These are phyloP conservation scores for Pichia californica DNA, from an alignment of 805 yeast genomes.

Conservation along the genomic window DNA sequence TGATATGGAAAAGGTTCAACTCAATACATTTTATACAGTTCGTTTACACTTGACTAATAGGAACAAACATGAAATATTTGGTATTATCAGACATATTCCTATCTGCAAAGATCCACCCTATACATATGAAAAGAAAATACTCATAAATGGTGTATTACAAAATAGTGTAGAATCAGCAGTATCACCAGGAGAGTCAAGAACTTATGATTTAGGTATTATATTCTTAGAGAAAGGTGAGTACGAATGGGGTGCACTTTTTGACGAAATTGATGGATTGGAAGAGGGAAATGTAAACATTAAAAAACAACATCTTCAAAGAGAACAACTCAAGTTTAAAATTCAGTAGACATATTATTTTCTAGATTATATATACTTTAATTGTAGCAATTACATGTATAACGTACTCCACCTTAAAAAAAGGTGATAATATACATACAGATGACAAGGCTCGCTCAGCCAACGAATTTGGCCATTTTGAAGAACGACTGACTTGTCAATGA, in stretches of 20 bases:
- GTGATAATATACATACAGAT: too few species aligned
- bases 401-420: too few species aligned
- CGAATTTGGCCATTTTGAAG: too few species aligned
- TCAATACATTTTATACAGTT: slow-evolving; percentile 49
- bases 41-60: slow-evolving; percentile 45
- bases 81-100: slow-evolving; percentile 58
- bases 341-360: neutral
- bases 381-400: too few species aligned
- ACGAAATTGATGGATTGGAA: slow-evolving; percentile 31
- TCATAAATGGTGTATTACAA: slow-evolving; percentile 72
- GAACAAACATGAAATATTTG: slow-evolving; percentile 36
- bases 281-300: slow-evolving; percentile 20
- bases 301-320: slow-evolving; percentile 33
- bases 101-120: slow-evolving; percentile 26
- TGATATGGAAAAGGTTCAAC: slow-evolving; percentile 25
- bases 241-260: slow-evolving; percentile 69
- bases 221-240: slow-evolving; percentile 73
- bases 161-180: slow-evolving; percentile 39
- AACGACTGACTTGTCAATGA: too few species aligned
- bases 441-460: too few species aligned
- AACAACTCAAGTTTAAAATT: slow-evolving; percentile 29
- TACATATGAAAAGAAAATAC: slow-evolving; percentile 47
- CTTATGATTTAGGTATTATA: slow-evolving; percentile 48
- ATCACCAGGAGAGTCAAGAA: slow-evolving; percentile 35
- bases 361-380: too few species aligned